Conservation (phyloP, 345 rosid species). For the Murraya paniculata region DNA sequence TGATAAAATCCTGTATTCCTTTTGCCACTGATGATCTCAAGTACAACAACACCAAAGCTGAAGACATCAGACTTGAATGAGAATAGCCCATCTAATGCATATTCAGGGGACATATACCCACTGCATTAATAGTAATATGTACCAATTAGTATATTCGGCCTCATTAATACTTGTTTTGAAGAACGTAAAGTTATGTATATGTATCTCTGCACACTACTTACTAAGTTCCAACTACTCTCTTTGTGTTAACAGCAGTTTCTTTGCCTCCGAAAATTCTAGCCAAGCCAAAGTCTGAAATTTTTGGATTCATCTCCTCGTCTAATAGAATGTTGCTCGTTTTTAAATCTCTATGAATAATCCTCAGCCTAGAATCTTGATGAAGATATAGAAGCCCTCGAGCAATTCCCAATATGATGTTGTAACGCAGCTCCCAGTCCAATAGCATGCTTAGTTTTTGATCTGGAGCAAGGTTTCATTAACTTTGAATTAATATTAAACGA, state of each 20-base stretch:
- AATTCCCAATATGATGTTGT: constrained; percentile 57
- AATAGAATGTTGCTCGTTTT: constrained; percentile 61
- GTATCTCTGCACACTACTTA: constrained; percentile 24
- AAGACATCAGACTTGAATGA: constrained; percentile 33
- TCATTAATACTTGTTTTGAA: not conserved
- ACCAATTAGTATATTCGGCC: not conserved
- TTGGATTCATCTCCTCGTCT: constrained; percentile 70
- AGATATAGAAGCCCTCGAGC: constrained; percentile 70
- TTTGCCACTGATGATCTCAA: constrained; percentile 32
- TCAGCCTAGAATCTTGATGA: constrained; percentile 69
- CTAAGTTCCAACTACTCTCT: constrained; percentile 74
- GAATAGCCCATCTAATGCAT: constrained; percentile 29
- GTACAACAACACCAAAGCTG: constrained; percentile 33
- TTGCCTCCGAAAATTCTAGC: constrained; percentile 65
- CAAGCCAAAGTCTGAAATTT: constrained; percentile 76
- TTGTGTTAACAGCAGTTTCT: constrained; percentile 49
- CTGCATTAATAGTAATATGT: constrained; percentile 4
- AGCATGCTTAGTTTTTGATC: constrained; percentile 31
- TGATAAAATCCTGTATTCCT: constrained; percentile 19
- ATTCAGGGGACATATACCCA: constrained; percentile 25
- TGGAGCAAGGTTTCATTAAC: constrained; percentile 6
- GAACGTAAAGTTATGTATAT: not conserved
- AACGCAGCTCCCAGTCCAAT: constrained; percentile 53
- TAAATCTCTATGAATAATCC: constrained; percentile 71
- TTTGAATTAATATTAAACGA: not conserved